Evolutionary conservation across 768 basidiomycete genomes (phyloP).

Genomic region (Trametes coccinea): DNA sequence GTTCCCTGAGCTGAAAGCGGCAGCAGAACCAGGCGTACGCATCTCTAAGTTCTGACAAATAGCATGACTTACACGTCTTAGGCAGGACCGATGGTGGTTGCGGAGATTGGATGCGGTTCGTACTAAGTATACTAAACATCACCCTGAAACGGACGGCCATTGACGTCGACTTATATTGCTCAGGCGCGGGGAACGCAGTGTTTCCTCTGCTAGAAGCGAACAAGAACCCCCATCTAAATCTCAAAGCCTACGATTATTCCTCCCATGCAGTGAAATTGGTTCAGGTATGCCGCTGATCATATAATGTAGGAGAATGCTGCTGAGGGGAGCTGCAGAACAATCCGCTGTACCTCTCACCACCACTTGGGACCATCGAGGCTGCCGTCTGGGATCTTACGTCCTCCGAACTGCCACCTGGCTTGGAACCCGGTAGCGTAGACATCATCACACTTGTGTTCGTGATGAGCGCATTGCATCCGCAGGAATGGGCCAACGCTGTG

Average conservation of each 20-base stretch:
- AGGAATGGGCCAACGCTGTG: constrained; percentile 86
- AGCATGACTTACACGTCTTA: constrained; percentile 31
- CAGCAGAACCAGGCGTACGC: constrained; percentile 62
- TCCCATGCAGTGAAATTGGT: constrained; percentile 86
- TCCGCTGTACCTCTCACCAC: constrained; percentile 65
- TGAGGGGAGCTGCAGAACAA: constrained; percentile 51
- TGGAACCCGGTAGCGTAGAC: constrained; percentile 74
- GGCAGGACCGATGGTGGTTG: constrained; percentile 77
- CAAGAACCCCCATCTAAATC: constrained; percentile 68
- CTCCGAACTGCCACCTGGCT: constrained; percentile 55
- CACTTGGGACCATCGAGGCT: constrained; percentile 70
- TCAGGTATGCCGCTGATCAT: constrained; percentile 49
- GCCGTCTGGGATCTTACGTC: constrained; percentile 92
- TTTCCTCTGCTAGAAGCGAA: constrained; percentile 88
- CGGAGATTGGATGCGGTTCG: constrained; percentile 91
- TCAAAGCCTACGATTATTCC: constrained; percentile 92
- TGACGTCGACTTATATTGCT: not conserved
- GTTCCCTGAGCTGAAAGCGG: constrained; percentile 83
- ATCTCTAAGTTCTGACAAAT: not conserved
- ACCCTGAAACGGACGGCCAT: not conserved
- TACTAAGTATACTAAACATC: constrained; percentile 3
- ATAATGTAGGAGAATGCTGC: not conserved
- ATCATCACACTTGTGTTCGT: constrained; percentile 93
- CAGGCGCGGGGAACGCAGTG: constrained; percentile 93
- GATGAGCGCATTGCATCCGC: constrained; percentile 87